Evolutionary conservation across 2,329 filamentous ascomycete species (phyloP), one percentile per base, ranked within the genome.

Genomic region (Lachnellula hyalina): DNA sequence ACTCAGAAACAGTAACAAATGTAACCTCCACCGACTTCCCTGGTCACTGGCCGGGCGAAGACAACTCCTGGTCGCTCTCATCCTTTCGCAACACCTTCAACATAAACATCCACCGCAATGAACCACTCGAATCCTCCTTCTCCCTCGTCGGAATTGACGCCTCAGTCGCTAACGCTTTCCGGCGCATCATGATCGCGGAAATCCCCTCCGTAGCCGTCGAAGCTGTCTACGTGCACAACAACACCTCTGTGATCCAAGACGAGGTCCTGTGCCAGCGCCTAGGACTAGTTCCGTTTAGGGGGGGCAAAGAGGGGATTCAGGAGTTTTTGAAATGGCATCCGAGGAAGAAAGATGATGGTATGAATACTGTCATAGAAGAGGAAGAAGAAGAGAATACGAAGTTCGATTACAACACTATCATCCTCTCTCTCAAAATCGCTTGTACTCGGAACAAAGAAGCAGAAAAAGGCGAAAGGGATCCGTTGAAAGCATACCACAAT

Each of bases 181-280:
- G 94, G 58, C 90, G 94, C 66, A 97, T 97, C 66, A 81, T 97
- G 67, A 87, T 99, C 72, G 83, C 93, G 63, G 95, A 99, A 76
- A 89, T 99, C 51, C 91, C 93, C 17, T 94, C 91, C 2, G 81
- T 99, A 46, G 94, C 95, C 63, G 92, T 99, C 67, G 94, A 99
- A 77, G 86, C 85, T 60, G 90, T 96, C 70, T 99, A 88, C 75
- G 85, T 97, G 61, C 83, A 90, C 70, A 95, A 96, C 78, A 99
- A 99, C 78, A 97, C 93, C 49, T 96, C 90, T 5, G 91, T 99
- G 36, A 94, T 99, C 67, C 93, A 97, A 72, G 94, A 99, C 70
- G 94, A 99, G 76, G 93, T 99, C 4, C 85, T 99, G 50, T 87
- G 92, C 15, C 89, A 94, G 71, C 83, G 94, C 45, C 79, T 99